Evolutionary conservation across 2,329 filamentous ascomycete genomes (phyloP).

Genomic region (Pseudocercospora eumusae): DNA sequence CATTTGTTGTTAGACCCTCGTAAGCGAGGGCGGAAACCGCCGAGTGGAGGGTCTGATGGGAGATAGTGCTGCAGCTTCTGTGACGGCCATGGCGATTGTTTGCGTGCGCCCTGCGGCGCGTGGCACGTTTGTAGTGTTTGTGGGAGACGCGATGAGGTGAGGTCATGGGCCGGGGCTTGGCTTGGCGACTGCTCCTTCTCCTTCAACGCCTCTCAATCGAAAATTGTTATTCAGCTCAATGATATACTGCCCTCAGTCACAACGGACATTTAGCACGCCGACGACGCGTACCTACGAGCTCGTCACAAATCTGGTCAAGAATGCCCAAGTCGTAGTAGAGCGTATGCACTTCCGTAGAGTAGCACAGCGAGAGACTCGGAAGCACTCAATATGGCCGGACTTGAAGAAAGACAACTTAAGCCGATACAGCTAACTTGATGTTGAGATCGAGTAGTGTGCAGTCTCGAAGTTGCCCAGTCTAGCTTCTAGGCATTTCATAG

Average conservation of each 20-base stretch:
- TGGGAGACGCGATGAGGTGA: conserved; percentile 2
- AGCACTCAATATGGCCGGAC: not conserved
- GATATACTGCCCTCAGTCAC: too few relatives aligned
- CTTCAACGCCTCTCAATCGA: too few relatives aligned
- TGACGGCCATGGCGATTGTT: conserved; percentile 6
- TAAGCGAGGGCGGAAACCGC: too few relatives aligned
- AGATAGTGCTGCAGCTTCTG: not conserved
- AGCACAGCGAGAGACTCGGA: not conserved
- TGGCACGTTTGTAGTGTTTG: not conserved
- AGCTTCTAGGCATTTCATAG: not conserved
- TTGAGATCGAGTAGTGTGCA: not conserved
- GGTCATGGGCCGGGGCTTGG: not conserved
- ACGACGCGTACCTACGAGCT: too few relatives aligned
- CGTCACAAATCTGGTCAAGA: not conserved
- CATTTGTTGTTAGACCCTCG: too few relatives aligned
- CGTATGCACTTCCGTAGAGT: not conserved
- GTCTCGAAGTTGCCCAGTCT: not conserved
- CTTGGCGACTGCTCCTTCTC: not conserved
- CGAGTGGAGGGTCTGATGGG: too few relatives aligned
- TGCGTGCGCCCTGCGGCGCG: conserved; percentile 6
- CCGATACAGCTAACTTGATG: not conserved
- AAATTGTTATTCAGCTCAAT: too few relatives aligned
- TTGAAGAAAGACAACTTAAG: not conserved
- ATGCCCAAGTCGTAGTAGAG: too few relatives aligned
- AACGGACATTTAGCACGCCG: too few relatives aligned